phyloP scores from a whole-genome alignment of 345 rosid species.

The Eucalyptus camaldulensis region DNA sequence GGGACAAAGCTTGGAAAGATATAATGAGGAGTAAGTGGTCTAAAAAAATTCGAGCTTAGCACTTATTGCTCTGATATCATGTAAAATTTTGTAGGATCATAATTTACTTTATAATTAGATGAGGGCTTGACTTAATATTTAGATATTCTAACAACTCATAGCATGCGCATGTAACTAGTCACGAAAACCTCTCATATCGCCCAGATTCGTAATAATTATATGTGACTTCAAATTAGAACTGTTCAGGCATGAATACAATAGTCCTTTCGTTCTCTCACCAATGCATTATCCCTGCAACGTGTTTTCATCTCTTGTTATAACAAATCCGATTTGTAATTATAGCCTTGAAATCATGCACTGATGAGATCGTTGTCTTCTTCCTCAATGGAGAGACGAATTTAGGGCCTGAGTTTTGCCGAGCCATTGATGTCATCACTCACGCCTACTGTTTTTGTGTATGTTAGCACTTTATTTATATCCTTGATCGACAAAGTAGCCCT shows the following conservation, averaged over 20 bases:
- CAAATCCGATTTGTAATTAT: background rate
- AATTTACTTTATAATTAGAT: background rate
- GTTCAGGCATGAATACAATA: background rate
- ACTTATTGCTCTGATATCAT: background rate
- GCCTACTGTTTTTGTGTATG: slow-evolving; percentile 20
- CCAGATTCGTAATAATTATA: background rate
- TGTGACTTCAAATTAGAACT: background rate
- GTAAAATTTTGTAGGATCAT: background rate
- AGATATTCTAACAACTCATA: background rate
- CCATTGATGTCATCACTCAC: slow-evolving; percentile 27
- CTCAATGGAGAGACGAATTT: slow-evolving; percentile 44
- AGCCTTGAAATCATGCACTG: slow-evolving; percentile 38
- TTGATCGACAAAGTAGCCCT: background rate
- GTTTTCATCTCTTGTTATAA: background rate
- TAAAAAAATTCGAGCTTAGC: background rate
- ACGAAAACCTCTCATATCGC: background rate
- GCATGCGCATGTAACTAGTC: background rate
- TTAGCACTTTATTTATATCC: background rate
- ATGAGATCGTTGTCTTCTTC: slow-evolving; percentile 49
- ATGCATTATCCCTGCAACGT: background rate
- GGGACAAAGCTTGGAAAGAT: background rate
- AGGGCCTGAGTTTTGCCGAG: slow-evolving; percentile 29
- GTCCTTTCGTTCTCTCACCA: background rate
- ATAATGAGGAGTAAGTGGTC: no score
- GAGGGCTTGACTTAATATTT: no score